Base-by-base conservation (phyloP, 805 yeast species). In the Saccharomycopsis lassenensis region DNA sequence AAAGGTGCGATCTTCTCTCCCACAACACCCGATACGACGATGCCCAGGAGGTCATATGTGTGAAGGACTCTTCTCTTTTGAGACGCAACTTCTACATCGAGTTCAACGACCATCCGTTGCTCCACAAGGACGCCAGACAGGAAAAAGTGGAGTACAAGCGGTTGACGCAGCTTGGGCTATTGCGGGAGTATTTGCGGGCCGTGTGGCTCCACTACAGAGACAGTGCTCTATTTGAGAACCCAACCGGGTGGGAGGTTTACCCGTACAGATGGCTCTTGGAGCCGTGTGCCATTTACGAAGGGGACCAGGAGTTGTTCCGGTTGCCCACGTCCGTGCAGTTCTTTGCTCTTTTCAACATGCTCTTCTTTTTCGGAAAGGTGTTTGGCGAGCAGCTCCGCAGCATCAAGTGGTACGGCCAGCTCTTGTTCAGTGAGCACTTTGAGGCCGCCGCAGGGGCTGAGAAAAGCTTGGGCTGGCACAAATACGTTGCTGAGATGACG, bases 11-110 rank as follows among this genome's bases (percentile, higher is more conserved):
- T 14, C 56, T 91, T 38, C 57, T 85, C 48, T 74, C 86, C n/a
- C 94, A 87, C 52, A 70, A 69, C 30, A 67, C 67, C 15, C 71
- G 65, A 51, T 62, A 91, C 27, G 95, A 95, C n/a, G 67, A 65
- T 5, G 95, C 86, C 54, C 83, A 80, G 57, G 98, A 91, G 62
- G 93, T 89, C 7, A 59, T 85, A 27, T 91, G 98, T 55, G 69
- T 85, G 36, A 77, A 76, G 35, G 72, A 71, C 19, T 91, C 96
- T 10, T 71, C 73, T 12, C 54, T 65, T 37, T 71, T 72, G 19
- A 74, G 78, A 52, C 68, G 93, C 1, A 55, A 77, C 32, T 87
- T 94, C 82, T 72, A 63, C 49, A 58, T 87, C 45, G 95, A 86
- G 52, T 59, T 59, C 41, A 78, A 79, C 48, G 52, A 54, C 18